Base-by-base conservation (phyloP, 2,329 filamentous ascomycete species). In the Ophiocordyceps polyrhachis-furcata region DNA sequence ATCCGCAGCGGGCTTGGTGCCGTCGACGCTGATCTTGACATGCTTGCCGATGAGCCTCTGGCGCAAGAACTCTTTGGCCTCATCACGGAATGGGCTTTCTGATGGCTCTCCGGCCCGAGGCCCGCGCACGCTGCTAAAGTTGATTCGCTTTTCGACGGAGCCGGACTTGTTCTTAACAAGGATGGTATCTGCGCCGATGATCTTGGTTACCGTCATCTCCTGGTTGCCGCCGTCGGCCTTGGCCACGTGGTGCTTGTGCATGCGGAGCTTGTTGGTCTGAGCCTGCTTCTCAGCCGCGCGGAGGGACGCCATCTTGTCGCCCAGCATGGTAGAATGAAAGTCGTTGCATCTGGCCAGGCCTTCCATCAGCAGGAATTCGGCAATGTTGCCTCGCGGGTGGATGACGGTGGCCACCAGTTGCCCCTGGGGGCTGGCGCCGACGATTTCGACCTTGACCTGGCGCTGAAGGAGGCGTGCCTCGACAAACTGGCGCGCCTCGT, bases 41-140 rank as follows among this genome's bases (percentile, higher is more conserved):
- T 94, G 85, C 70, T 98, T 98, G 49, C 88, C 91, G 56, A 98
- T 98, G 29, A 95, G 63, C 61, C 81, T 86, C 71, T 94, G 94
- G 45, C 91, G 80, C 50, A 96, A 62, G 58, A 89, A 96, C 60
- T 98, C 91, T 69, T 98, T 98, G 29, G 91, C 89, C 58, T 95
- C 89, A 13, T 91, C 83, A 52, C 79, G 75, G 69, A 89, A 98
- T 0, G 87, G 86, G 38, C 84, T 74, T 62, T 96, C 89, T 46
- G 85, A 81, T 19, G 84, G 75, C 60, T 96, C 89, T 42, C 79
- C 81, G 3, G 83, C 75, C 57, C 93, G 88, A n/a, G 91, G 91
- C 46, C 91, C 89, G 49, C 91, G 81, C 48, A 96, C 76, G 59
- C 89, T 96, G 69, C 86, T 94, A 47, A 98, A 70, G 61, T 81